Percentiles rank a stretch among this genome's conserved stretches.
Conservation (phyloP, 352 stramenopile species). For the Globisporangium viniferum region DNA sequence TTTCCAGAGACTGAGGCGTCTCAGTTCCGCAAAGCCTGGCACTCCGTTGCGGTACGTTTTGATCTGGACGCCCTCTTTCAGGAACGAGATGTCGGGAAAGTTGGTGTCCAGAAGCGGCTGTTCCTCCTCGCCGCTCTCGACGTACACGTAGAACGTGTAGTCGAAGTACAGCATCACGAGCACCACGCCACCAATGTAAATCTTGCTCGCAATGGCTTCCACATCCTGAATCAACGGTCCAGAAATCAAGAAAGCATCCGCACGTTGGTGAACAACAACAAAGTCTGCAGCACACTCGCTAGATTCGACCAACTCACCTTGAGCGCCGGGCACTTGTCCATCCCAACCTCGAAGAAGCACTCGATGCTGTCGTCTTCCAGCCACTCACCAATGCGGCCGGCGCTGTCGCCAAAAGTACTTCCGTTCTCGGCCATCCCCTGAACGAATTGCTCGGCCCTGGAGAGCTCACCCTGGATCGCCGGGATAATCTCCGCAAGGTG, state of each 20-base stretch:
- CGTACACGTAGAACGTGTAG: conserved; percentile 90
- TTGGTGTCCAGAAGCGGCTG: conserved; percentile 91
- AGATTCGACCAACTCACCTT: conserved; percentile 31
- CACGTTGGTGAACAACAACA: neutral
- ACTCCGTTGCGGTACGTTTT: conserved; percentile 80
- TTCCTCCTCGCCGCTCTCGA: conserved; percentile 88
- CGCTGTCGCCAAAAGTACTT: conserved; percentile 26
- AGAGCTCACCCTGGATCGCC: conserved; percentile 87
- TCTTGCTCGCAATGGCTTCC: conserved; percentile 93
- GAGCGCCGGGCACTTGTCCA: conserved; percentile 61
- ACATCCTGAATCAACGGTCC: conserved; percentile 55
- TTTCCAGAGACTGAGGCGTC: conserved; percentile 79
- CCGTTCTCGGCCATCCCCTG: conserved; percentile 38
- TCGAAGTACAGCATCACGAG: conserved; percentile 92
- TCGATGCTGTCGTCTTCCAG: conserved; percentile 87
- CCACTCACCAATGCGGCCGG: conserved; percentile 66
- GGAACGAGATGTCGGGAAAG: conserved; percentile 92
- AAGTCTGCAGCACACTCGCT: neutral
- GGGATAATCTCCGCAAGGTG: conserved; percentile 76
- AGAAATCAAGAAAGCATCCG: neutral
- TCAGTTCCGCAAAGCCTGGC: conserved; percentile 54
- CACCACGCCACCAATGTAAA: conserved; percentile 90
- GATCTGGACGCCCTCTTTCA: conserved; percentile 83
- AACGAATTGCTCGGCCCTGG: conserved; percentile 82
- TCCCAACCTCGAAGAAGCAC: conserved; percentile 92